Percentiles rank a stretch among this genome's conserved stretches.
Conservation (phyloP, 2,329 filamentous ascomycete genomes). For the Beauveria varroae region DNA sequence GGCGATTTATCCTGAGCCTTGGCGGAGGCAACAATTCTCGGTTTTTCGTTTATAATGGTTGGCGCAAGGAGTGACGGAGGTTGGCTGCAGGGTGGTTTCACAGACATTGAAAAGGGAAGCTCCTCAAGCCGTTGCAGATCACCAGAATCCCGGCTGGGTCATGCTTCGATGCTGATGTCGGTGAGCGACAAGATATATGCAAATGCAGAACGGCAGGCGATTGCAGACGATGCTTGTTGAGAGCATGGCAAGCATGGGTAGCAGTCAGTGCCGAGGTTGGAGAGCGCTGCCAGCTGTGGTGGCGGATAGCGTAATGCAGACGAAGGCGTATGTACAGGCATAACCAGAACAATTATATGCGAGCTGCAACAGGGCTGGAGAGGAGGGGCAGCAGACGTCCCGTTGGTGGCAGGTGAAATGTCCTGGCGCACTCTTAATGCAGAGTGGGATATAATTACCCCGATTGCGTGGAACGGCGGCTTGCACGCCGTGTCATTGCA, state of each 20-base stretch:
- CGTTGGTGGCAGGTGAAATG: background rate
- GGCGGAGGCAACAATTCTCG: background rate
- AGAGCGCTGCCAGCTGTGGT: background rate
- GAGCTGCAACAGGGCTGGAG: slow-evolving; percentile 7
- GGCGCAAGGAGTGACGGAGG: background rate
- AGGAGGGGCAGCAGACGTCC: background rate
- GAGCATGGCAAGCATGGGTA: background rate
- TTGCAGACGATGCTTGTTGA: background rate
- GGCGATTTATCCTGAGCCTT: slow-evolving; percentile 1
- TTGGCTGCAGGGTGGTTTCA: slow-evolving; percentile 5
- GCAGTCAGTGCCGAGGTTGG: background rate
- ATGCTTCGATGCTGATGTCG: background rate
- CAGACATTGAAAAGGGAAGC: slow-evolving; percentile 2
- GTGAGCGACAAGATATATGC: background rate
- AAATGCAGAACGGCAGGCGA: background rate
- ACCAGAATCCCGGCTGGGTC: background rate
- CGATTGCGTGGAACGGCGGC: slow-evolving; percentile 1
- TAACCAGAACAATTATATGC: background rate
- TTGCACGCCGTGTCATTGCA: slow-evolving; percentile 1
- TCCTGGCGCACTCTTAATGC: background rate
- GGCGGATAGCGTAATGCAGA: background rate
- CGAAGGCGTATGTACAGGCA: background rate
- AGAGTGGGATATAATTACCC: background rate
- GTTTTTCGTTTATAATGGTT: background rate
- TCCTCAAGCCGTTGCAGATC: slow-evolving; percentile 3